Percentiles rank a stretch among this genome's conserved stretches.
Evolutionary conservation across 192 early-diverging fungal genomes (phyloP).

Genomic region (Umbelopsis isabellina): DNA sequence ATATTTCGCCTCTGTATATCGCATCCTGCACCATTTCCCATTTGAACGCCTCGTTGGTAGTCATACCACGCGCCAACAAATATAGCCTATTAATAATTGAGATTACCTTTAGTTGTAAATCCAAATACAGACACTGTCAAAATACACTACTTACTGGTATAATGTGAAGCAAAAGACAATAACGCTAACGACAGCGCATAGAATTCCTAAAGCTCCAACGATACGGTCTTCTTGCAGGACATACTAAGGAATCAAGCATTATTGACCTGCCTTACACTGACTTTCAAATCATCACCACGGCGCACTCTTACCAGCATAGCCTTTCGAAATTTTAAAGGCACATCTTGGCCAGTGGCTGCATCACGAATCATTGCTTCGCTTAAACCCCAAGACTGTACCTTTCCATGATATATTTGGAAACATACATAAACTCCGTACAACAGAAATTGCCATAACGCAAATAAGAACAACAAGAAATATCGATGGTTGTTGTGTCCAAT

Average conservation of each 20-base stretch:
- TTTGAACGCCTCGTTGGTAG: slow-evolving; percentile 60
- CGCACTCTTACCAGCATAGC: slow-evolving; percentile 46
- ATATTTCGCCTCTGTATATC: slow-evolving; percentile 47
- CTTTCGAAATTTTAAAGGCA: slow-evolving; percentile 36
- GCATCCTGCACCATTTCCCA: slow-evolving; percentile 58
- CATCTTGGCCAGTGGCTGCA: slow-evolving; percentile 18
- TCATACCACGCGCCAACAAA: slow-evolving; percentile 48
- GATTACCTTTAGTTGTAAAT: slow-evolving; percentile 6
- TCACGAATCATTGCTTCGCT: slow-evolving; percentile 29
- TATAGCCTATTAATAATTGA: slow-evolving; percentile 37
- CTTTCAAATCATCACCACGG: not conserved
- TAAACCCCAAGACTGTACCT: slow-evolving; percentile 38
- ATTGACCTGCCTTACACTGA: not conserved
- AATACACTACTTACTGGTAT: slow-evolving; percentile 44
- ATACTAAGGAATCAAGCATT: slow-evolving; percentile 31
- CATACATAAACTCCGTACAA: slow-evolving; percentile 52
- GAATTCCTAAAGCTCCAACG: slow-evolving; percentile 55
- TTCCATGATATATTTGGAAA: slow-evolving; percentile 44
- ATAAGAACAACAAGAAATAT: slow-evolving; percentile 56
- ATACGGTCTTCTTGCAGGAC: slow-evolving; percentile 52
- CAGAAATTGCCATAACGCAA: slow-evolving; percentile 49
- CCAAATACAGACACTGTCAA: not conserved
- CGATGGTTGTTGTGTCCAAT: slow-evolving; percentile 58
- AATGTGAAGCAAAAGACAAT: slow-evolving; percentile 51
- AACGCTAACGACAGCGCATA: slow-evolving; percentile 46